Conservation (phyloP, 805 yeast genomes). For the Hyphopichia homilentoma region DNA sequence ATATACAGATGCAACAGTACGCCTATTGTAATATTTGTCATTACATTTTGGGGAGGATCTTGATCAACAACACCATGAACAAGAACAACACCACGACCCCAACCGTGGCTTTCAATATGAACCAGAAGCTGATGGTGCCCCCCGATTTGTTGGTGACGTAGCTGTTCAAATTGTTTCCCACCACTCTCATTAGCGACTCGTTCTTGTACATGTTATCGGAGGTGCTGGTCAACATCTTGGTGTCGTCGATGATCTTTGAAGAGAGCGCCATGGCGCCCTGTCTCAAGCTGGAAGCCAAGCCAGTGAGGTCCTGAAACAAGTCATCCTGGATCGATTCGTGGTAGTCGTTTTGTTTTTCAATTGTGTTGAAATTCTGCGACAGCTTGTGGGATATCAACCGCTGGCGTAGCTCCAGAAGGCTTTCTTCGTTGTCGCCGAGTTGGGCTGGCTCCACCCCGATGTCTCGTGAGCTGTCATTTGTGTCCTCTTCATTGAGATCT, state of each 20-base stretch:
- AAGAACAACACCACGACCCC: constrained; percentile 24
- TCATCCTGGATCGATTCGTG: constrained; percentile 47
- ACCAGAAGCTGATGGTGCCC: constrained; percentile 36
- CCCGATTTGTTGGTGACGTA: constrained; percentile 39
- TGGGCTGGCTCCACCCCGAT: background rate
- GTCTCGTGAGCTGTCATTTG: background rate
- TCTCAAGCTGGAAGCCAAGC: constrained; percentile 46
- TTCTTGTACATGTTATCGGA: constrained; percentile 32
- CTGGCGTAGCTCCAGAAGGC: constrained; percentile 18
- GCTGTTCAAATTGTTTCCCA: constrained; percentile 34
- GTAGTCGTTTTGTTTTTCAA: constrained; percentile 27
- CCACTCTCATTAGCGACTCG: constrained; percentile 23
- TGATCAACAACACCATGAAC: constrained; percentile 29
- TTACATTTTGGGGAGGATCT: constrained; percentile 34
- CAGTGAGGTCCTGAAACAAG: constrained; percentile 44
- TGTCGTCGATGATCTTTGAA: constrained; percentile 32
- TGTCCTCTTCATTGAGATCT: background rate
- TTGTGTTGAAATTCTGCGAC: background rate
- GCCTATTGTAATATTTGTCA: no score
- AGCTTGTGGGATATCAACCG: no score
- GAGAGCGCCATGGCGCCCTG: constrained; percentile 43
- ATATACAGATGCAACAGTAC: no score
- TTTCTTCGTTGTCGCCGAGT: constrained; percentile 12
- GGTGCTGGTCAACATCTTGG: constrained; percentile 26
- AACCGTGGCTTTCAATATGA: constrained; percentile 28